Percentiles rank a stretch among this genome's conserved stretches.
phyloP scores from a whole-genome alignment of 257 asterid species.

The Fraxinus excelsior region DNA sequence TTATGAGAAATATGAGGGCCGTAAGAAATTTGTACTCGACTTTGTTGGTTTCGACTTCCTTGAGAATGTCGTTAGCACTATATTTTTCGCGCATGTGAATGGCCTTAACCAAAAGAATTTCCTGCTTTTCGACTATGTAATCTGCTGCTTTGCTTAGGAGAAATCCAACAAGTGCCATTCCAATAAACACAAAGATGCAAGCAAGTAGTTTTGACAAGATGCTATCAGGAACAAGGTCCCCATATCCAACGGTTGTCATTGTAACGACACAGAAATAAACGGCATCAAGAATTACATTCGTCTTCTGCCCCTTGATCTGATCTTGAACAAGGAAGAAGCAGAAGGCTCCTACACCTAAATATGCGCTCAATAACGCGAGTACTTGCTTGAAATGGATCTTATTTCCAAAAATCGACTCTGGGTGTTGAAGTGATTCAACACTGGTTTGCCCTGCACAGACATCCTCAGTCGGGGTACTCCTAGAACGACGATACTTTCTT shows the following conservation, averaged over 20 bases:
- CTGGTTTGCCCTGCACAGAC: conserved; percentile 21
- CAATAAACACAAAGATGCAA: conserved; percentile 63
- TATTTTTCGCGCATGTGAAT: conserved; percentile 46
- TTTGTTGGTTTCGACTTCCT: conserved; percentile 52
- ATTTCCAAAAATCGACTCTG: conserved; percentile 24
- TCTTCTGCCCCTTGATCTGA: conserved; percentile 70
- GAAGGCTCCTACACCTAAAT: conserved; percentile 52
- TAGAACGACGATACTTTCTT: conserved; percentile 31
- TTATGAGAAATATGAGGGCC: conserved; percentile 35
- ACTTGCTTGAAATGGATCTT: conserved; percentile 46
- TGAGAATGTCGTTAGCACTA: conserved; percentile 48
- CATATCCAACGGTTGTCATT: conserved; percentile 95
- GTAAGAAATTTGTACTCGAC: conserved; percentile 52
- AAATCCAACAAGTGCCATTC: conserved; percentile 80
- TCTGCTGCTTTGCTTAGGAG: conserved; percentile 80
- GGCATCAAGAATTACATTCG: conserved; percentile 67
- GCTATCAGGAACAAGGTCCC: conserved; percentile 78
- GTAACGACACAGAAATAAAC: conserved; percentile 84
- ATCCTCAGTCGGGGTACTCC: conserved; percentile 22
- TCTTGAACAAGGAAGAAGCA: conserved; percentile 56
- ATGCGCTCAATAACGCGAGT: conserved; percentile 40
- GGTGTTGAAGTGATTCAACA: conserved; percentile 23
- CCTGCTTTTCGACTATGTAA: conserved; percentile 70
- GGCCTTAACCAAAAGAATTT: conserved; percentile 54
- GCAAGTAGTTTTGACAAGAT: conserved; percentile 55